Evolutionary conservation across 805 yeast species (phyloP).

Genomic region (Candida jianshihensis): DNA sequence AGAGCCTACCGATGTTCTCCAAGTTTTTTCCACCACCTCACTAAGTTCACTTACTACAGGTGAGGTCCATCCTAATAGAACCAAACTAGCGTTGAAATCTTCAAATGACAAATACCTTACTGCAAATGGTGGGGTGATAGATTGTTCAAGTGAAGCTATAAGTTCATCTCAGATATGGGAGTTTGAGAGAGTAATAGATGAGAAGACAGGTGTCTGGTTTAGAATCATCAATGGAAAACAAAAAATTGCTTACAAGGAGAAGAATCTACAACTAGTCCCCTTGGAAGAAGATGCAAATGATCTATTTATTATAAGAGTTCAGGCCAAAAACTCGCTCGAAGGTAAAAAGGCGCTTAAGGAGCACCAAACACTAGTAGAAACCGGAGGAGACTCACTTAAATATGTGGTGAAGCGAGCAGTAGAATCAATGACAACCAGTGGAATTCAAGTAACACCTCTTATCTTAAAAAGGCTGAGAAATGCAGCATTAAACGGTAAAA

Average conservation of each 20-base stretch:
- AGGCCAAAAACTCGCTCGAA: slow-evolving; percentile 11
- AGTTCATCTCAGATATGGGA: slow-evolving; percentile 24
- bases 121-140: slow-evolving; percentile 11
- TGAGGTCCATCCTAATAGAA: slow-evolving; percentile 5
- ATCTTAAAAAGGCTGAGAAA: slow-evolving; percentile 9
- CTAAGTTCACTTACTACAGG: slow-evolving; percentile 5
- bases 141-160: slow-evolving; percentile 27
- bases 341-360: slow-evolving; percentile 11
- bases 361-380: slow-evolving; percentile 4
- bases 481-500: slow-evolving; percentile 22
- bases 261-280: not conserved
- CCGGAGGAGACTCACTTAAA: slow-evolving; percentile 3
- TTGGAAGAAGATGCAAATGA: slow-evolving; percentile 7
- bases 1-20: slow-evolving; percentile 27
- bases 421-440: slow-evolving; percentile 14
- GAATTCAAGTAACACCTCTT: slow-evolving; percentile 15
- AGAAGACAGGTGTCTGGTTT: slow-evolving; percentile 17
- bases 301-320: slow-evolving; percentile 12
- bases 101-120: slow-evolving; percentile 22
- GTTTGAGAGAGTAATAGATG: slow-evolving; percentile 9
- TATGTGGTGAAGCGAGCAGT: slow-evolving; percentile 19
- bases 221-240: slow-evolving; percentile 10
- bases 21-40: slow-evolving; percentile 24
- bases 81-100: slow-evolving; percentile 23
- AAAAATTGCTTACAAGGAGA: slow-evolving; percentile 7